Base-by-base conservation (phyloP, 176 grass and related monocot genomes). In the Lolium perenne region DNA sequence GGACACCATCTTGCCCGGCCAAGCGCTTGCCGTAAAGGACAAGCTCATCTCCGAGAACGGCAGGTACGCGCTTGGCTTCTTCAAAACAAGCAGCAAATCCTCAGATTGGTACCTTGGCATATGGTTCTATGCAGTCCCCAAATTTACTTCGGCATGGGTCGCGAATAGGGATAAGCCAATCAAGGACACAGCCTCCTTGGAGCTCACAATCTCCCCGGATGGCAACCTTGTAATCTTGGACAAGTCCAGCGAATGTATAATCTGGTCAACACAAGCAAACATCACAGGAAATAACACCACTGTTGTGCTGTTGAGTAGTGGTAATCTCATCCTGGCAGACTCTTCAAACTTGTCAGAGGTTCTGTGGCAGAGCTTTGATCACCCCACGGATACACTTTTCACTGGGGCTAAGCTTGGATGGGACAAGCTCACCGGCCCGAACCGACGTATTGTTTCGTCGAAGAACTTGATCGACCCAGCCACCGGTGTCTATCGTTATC, bases 11-110 rank as follows among this genome's bases (percentile, higher is more conserved):
- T 72, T 72, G 5, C 14, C 25, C 59, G 79, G 62, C 21, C 64
- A 68, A 15, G 21, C 40, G 2, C 63, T 93, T 13, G 18, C 17
- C 14, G 32, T 35, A n/a, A 47, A 25, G 14, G 41, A 80, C 26
- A 95, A n/a, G 70, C 83, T 95, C 7, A 47, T 80, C 25, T 95
- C 86, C n/a, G 2, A 38, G 7, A 83, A 84, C 38, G 80, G 83
- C 71, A 91, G 71, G 79, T 96, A 88, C 51, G 86, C 86, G 22
- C 85, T 96, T 11, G 94, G 94, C n/a, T 96, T 95, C 86, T 95
- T 91, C 68, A 20, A 29, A 51, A 54, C 77, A 17, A 61, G 58
- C 23, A 82, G 74, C 53, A 58, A 32, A 5, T 75, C 81, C 43
- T 59, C 65, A 46, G 3, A 77, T 11, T 45, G 10, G 11, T 83